Conservation (phyloP, 208 protist genomes). For the Leishmania tropica region DNA sequence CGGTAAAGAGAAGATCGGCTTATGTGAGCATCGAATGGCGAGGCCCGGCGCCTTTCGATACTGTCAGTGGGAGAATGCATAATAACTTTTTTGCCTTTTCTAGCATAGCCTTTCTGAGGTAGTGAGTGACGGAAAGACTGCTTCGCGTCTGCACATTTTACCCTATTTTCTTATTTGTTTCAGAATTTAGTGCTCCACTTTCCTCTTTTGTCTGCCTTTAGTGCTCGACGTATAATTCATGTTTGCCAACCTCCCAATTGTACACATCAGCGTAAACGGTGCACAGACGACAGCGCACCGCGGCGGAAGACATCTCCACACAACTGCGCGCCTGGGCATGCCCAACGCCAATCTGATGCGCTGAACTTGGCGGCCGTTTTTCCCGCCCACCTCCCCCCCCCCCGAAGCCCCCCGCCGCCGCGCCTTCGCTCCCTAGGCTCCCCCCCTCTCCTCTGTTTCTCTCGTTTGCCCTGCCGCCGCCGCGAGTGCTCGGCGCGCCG, state of each 20-base stretch:
- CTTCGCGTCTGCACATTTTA: slow-evolving; percentile 1
- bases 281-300: not conserved
- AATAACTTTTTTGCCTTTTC: not conserved
- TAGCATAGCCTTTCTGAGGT: not conserved
- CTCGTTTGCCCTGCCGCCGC: too few relatives aligned
- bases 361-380: too few relatives aligned
- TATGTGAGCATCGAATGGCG: not conserved
- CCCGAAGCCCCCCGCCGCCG: too few relatives aligned
- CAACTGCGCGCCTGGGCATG: not conserved
- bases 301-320: not conserved
- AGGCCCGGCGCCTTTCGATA: not conserved
- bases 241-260: not conserved
- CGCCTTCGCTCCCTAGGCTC: too few relatives aligned
- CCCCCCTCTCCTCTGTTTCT: too few relatives aligned
- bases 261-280: not conserved
- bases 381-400: too few relatives aligned
- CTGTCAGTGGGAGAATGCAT: not conserved
- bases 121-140: not conserved
- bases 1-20: not conserved
- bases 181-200: not conserved
- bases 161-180: not conserved
- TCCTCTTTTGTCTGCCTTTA: not conserved
- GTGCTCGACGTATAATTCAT: too few relatives aligned
- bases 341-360: not conserved
- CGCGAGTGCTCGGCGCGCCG: too few relatives aligned